Evolutionary conservation across 768 basidiomycete genomes (phyloP).

Genomic region (Mycena belliarum): DNA sequence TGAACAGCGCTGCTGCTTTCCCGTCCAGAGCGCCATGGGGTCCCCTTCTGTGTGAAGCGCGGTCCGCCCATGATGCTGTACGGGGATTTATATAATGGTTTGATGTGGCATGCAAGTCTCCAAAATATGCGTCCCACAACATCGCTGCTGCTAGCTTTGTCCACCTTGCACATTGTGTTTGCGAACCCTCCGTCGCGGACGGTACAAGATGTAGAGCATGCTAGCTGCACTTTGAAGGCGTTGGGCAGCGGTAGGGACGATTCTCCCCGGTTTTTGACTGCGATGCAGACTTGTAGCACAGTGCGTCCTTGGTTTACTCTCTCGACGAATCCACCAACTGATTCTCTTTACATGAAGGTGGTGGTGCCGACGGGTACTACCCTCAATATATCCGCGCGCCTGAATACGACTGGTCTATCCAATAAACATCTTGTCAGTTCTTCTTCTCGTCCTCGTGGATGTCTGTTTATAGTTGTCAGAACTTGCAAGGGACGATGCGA

Average conservation of each 20-base stretch:
- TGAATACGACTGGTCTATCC: conserved; percentile 54
- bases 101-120: not conserved
- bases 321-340: not conserved
- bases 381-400: conserved; percentile 48
- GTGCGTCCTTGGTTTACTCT: not conserved
- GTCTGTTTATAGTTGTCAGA: conserved; percentile 30
- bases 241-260: conserved; percentile 49
- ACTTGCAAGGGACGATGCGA: conserved; percentile 49
- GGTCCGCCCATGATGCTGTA: conserved; percentile 2
- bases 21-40: not conserved
- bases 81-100: not conserved
- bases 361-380: conserved; percentile 47
- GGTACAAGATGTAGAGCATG: not conserved
- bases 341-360: conserved; percentile 19
- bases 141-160: not conserved
- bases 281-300: conserved; percentile 41
- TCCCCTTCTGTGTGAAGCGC: not conserved
- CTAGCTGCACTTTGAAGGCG: conserved; percentile 42
- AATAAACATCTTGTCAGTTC: conserved; percentile 50
- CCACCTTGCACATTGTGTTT: not conserved
- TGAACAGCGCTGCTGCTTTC: not conserved
- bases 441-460: not conserved
- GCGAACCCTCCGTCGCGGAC: not conserved
- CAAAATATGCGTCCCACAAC: not conserved
- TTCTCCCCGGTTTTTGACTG: conserved; percentile 46